Evolutionary conservation across 116 monocot genomes (phyloP), one percentile per base, ranked within the genome.

Genomic region (Trichopus zeylanicus): DNA sequence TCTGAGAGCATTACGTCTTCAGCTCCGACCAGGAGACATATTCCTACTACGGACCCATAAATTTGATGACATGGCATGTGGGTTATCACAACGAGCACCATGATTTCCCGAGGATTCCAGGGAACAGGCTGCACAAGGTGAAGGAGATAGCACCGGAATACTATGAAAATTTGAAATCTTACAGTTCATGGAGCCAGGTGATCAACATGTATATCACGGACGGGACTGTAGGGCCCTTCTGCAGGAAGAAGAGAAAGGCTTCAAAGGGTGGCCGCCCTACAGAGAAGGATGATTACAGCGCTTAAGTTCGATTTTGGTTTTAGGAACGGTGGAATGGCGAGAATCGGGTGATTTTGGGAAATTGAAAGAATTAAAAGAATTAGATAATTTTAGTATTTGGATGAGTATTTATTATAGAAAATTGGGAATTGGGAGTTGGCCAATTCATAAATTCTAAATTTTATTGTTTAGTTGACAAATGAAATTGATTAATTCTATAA

Each of bases 191-290:
- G 88, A 85, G 79, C 55, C 85, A 93, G 60, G 93, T 93, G 49
- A 93, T 93, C 34, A 88, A 80, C 66, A 93, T 93, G 88, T 93
- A 93, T 42, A 55, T 93, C 60, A 82, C 82, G 85, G 88, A 85
- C 51, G 3, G 73, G 31, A 82, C 79, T 0, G 78, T 93, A 0
- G 93, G 93, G 5, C 93, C 93, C 7, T 88, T 85, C 64, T 88
- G 85, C 65, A 51, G 93, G 68, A 85, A 85, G 81, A 92, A 92
- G 84, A 84, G 92, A 57, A 84, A 78, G 62, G 30, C 62, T 23
- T 70, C 73, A 34, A 81, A 68, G 51, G 33, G 25, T 5, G 49
- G 32, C 31, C 30, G 1, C 3, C 20, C 4, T 7, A 21, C 33
- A 20, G 77, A 76, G 59, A 76, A 81, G 48, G 65, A 47, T 7